These are phyloP conservation scores for Diaporthe helianthi DNA, from an alignment of 2,329 filamentous ascomycete genomes.

Conservation along the genomic window DNA sequence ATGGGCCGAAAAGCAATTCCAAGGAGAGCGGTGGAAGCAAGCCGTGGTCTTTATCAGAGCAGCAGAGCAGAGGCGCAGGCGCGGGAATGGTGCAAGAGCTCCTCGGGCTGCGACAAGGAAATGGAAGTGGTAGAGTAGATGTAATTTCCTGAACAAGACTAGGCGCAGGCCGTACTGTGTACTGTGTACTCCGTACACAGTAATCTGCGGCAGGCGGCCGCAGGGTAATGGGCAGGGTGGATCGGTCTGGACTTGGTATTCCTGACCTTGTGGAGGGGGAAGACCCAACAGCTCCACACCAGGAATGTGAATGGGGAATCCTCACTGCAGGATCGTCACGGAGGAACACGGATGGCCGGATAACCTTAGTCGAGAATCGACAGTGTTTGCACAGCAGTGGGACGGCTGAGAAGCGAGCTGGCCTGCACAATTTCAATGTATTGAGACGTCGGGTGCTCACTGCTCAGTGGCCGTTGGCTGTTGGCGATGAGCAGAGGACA, in stretches of 20 bases:
- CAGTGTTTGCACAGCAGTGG: not conserved
- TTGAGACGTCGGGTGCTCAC: not conserved
- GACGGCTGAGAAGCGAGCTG: not conserved
- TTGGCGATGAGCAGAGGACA: no score
- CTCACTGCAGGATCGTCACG: constrained; percentile 15
- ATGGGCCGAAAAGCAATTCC: not conserved
- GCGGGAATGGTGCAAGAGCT: constrained; percentile 20
- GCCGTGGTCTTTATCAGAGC: constrained; percentile 7
- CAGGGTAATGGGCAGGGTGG: constrained; percentile 19
- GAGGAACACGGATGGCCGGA: constrained; percentile 6
- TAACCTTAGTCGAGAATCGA: not conserved
- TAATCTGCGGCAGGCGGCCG: constrained; percentile 26
- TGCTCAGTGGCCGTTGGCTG: not conserved
- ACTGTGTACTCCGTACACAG: no score
- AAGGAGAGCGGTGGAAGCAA: not conserved
- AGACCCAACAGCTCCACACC: constrained; percentile 13
- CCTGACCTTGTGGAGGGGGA: constrained; percentile 15
- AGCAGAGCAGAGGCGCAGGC: no score
- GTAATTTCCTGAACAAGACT: constrained; percentile 28
- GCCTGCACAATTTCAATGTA: not conserved
- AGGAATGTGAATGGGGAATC: constrained; percentile 9
- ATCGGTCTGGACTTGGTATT: constrained; percentile 26
- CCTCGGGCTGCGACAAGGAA: constrained; percentile 14
- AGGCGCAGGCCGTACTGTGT: constrained; percentile 19
- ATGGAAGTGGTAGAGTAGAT: constrained; percentile 9